Conservation (phyloP, 169 alveolate species). For the Neospora caninum region DNA sequence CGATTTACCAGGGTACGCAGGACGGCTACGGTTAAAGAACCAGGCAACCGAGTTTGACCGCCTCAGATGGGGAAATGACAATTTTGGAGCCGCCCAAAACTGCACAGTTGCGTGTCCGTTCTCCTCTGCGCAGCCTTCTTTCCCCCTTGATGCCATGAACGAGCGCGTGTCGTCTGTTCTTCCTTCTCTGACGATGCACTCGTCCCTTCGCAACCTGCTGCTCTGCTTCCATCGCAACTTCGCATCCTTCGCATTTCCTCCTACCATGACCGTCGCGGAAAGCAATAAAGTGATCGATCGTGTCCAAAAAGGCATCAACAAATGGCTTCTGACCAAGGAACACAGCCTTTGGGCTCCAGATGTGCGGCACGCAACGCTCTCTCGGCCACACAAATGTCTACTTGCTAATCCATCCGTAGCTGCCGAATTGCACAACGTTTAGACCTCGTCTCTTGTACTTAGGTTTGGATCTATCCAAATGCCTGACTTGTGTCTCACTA, state of each 20-base stretch:
- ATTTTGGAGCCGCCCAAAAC: not conserved
- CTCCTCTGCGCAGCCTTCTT: not conserved
- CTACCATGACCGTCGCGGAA: constrained; percentile 21
- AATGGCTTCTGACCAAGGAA: not conserved
- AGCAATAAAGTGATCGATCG: constrained; percentile 35
- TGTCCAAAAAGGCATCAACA: not conserved
- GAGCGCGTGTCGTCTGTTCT: not conserved
- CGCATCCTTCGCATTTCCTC: constrained; percentile 17
- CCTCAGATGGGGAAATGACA: not conserved
- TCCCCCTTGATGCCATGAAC: constrained; percentile 25
- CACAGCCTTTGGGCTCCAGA: not conserved
- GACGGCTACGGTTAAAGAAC: too few species aligned
- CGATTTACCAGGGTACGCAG: too few species aligned
- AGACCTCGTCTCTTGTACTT: too few species aligned
- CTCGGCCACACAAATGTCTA: not conserved
- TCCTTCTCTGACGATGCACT: constrained; percentile 27
- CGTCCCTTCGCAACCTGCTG: not conserved
- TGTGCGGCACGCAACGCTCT: not conserved
- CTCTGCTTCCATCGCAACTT: constrained; percentile 37
- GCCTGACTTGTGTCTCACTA: too few species aligned
- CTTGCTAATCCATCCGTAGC: too few species aligned
- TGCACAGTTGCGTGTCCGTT: not conserved
- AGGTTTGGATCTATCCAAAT: too few species aligned
- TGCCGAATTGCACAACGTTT: too few species aligned
- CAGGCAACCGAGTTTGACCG: too few species aligned